Base-by-base conservation (phyloP, 1,284 basidiomycete species). In the Trametes polyzona region DNA sequence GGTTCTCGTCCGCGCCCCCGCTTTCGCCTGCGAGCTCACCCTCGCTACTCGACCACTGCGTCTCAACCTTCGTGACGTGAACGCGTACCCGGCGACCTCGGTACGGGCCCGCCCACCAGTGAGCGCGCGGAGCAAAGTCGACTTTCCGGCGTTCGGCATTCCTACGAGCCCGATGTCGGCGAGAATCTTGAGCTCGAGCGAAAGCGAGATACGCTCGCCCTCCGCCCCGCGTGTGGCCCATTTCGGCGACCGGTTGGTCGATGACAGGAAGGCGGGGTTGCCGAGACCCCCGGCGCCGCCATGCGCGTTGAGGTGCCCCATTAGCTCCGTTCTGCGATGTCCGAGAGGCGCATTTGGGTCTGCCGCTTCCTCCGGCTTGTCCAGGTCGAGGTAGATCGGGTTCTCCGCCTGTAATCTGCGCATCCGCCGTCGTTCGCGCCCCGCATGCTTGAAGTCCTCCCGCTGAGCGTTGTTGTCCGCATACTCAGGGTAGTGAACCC, bases 101-200 rank as follows among this genome's bases (percentile, higher is more conserved):
- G 92, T 94, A 66, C 87, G 88, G 11, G 92, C 90, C 16, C 89
- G 76, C 1, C 89, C 88, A 5, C 92, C 93, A 0, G 95, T 98
- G 17, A 99, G 76, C 0, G 95, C 93, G 12, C 93, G 88, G 3
- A 99, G 78, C 17, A 99, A 77, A 0, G 96, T 99, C 69, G 90
- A 91, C 74, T 93, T 92, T 26, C 91, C 90, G 0, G 93, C 95
- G 67, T 99, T 99, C 1, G 97, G 97, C 74, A 98, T 87, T 0
- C 96, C 97, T 3, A 99, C 96, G 11, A 99, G 78, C 0, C 95
- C 97, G 21, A 99, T 83, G 71, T 99, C 96, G 0, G 96, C 95
- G 1, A 96, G 80, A 6, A 96, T 83, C 72, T 99, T 98, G 65
- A 99, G 88, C 73, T 98, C 96, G n/a, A 99, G 81, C 35, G 87